phyloP scores from a whole-genome alignment of 225 moss, liverwort and hornwort genomes.

The Ulota crispa region DNA sequence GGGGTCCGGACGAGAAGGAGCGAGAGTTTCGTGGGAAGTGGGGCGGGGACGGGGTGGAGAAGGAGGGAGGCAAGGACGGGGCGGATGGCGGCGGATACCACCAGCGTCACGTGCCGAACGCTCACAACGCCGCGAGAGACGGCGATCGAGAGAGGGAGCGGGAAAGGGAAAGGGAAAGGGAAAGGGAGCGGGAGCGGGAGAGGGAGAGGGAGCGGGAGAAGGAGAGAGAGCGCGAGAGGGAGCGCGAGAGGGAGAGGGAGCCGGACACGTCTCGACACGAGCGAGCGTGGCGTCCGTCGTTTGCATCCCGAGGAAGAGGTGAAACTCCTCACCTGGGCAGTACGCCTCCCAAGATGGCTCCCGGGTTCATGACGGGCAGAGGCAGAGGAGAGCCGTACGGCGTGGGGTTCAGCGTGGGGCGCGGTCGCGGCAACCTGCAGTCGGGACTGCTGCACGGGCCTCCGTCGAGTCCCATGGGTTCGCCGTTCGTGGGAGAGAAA shows the following conservation, averaged over 20 bases:
- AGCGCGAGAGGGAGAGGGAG: conserved; percentile 46
- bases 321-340: conserved; percentile 70
- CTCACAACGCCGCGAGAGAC: conserved; percentile 42
- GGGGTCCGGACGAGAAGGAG: conserved; percentile 76
- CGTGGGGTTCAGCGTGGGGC: conserved; percentile 88
- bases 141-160: conserved; percentile 46
- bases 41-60: conserved; percentile 55
- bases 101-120: conserved; percentile 42
- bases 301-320: conserved; percentile 74
- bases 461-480: conserved; percentile 71
- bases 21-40: conserved; percentile 64
- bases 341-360: conserved; percentile 71
- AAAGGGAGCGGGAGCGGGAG: conserved; percentile 30
- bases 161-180: conserved; percentile 39
- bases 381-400: conserved; percentile 87
- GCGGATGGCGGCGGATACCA: conserved; percentile 48
- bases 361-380: conserved; percentile 92
- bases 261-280: conserved; percentile 54
- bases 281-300: conserved; percentile 74
- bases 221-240: conserved; percentile 33
- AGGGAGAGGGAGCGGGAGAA: conserved; percentile 29
- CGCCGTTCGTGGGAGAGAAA: conserved; percentile 72
- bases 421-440: conserved; percentile 86
- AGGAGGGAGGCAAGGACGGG: conserved; percentile 61
- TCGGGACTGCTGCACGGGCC: conserved; percentile 93